Conservation (phyloP, 805 yeast species). For the Maudiozyma barnettii region DNA sequence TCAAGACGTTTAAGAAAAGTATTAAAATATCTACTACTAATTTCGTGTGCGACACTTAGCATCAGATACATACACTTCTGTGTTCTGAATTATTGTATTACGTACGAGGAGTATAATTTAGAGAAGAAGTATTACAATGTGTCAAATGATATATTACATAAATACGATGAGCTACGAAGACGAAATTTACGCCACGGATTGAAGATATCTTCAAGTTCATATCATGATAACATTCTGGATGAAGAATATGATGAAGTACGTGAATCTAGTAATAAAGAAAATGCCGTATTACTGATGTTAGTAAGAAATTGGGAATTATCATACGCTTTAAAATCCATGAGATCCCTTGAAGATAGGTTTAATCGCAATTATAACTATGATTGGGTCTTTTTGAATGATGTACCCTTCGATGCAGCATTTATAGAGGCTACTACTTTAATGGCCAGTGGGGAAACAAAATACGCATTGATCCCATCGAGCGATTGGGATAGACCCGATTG, state of each 20-base stretch:
- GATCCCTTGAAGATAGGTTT: constrained; percentile 69
- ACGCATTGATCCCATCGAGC: constrained; percentile 52
- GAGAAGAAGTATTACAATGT: neutral
- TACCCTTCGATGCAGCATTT: constrained; percentile 55
- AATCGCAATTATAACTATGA: constrained; percentile 58
- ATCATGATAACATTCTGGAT: constrained; percentile 4
- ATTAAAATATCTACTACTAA: neutral
- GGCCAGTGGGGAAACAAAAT: constrained; percentile 56
- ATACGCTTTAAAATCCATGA: constrained; percentile 66
- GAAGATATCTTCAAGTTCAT: constrained; percentile 23
- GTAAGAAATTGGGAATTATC: constrained; percentile 72
- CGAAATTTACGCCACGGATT: constrained; percentile 7
- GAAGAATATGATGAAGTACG: constrained; percentile 1
- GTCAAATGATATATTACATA: constrained; percentile 10
- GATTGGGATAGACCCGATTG: constrained; percentile 73
- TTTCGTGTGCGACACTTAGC: neutral
- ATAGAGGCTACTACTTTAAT: constrained; percentile 49
- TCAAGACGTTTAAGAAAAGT: neutral
- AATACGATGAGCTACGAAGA: constrained; percentile 11
- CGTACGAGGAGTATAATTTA: neutral
- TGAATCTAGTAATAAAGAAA: constrained; percentile 23
- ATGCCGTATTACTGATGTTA: constrained; percentile 82
- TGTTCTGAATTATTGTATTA: neutral
- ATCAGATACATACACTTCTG: neutral
- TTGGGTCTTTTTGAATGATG: constrained; percentile 75